Evolutionary conservation across 2,329 filamentous ascomycete genomes (phyloP).

Genomic region (Ophiostoma tasmaniense): DNA sequence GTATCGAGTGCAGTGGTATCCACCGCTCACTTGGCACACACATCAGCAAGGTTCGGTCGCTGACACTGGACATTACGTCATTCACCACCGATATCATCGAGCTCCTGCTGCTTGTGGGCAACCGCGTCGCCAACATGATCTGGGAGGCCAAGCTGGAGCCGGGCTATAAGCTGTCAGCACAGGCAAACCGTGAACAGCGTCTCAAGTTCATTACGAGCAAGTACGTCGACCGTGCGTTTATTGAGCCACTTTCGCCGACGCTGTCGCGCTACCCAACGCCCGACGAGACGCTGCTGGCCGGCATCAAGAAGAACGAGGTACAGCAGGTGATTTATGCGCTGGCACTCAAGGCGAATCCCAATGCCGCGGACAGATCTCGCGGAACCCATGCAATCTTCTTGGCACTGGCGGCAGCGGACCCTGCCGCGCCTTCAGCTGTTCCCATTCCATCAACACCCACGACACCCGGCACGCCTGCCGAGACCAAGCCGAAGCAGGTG

Average conservation of each 20-base stretch:
- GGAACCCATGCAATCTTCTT: conserved; percentile 85
- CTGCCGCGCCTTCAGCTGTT: conserved; percentile 59
- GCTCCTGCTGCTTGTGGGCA: conserved; percentile 81
- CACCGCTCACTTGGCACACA: conserved; percentile 94
- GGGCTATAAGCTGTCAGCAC: conserved; percentile 61
- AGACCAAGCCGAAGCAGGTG: conserved; percentile 43
- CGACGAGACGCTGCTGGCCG: conserved; percentile 82
- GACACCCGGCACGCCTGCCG: conserved; percentile 13
- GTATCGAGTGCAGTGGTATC: conserved; percentile 96
- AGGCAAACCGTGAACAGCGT: conserved; percentile 79
- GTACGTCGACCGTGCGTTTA: conserved; percentile 76
- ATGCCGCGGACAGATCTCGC: conserved; percentile 74
- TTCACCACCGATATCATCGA: conserved; percentile 98
- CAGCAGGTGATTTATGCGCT: conserved; percentile 87
- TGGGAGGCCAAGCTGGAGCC: conserved; percentile 84
- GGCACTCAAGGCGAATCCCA: conserved; percentile 78
- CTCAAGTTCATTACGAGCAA: conserved; percentile 93
- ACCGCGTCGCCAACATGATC: conserved; percentile 90
- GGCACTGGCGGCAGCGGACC: conserved; percentile 85
- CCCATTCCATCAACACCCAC: conserved; percentile 31
- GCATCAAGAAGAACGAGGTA: conserved; percentile 93
- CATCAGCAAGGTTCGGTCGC: conserved; percentile 91
- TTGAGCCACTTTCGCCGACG: conserved; percentile 68
- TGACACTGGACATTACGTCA: conserved; percentile 90
- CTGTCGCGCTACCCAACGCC: conserved; percentile 68